These are phyloP conservation scores for Hibiscus trionum DNA, from an alignment of 345 rosid species.

Conservation along the genomic window DNA sequence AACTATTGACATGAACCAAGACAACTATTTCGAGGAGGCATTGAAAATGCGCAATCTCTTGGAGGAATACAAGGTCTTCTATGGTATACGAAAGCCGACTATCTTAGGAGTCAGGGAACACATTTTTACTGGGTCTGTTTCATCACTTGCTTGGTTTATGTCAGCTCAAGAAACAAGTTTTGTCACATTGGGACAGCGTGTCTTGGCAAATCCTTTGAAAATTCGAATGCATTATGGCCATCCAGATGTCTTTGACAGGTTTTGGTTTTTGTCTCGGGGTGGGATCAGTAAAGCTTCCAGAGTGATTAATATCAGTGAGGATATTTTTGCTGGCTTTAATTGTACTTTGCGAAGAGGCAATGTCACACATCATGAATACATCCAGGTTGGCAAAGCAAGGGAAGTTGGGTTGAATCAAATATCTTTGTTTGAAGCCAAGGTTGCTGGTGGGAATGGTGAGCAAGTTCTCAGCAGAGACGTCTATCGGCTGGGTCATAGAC, in stretches of 20 bases:
- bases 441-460: constrained; percentile 98
- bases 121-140: constrained; percentile 93
- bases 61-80: constrained; percentile 68
- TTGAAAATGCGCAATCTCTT: constrained; percentile 90
- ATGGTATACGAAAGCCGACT: constrained; percentile 77
- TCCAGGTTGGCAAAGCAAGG: constrained; percentile 98
- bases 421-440: constrained; percentile 98
- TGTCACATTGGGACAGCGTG: constrained; percentile 96
- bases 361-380: constrained; percentile 94
- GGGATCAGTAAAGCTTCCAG: constrained; percentile 96
- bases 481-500: constrained; percentile 90
- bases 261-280: constrained; percentile 95
- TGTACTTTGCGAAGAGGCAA: constrained; percentile 97
- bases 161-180: constrained; percentile 85
- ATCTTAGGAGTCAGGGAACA: constrained; percentile 95
- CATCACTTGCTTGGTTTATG: constrained; percentile 93
- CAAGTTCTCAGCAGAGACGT: constrained; percentile 97
- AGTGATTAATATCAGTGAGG: constrained; percentile 95
- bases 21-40: constrained; percentile 96
- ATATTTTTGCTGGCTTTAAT: constrained; percentile 98
- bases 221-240: constrained; percentile 98
- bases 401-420: constrained; percentile 97
- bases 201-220: constrained; percentile 91
- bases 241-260: constrained; percentile 96
- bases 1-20: constrained; percentile 99